These are phyloP conservation scores for Paramecium primaurelia DNA, from an alignment of 73 alveolate species.

Conservation along the genomic window DNA sequence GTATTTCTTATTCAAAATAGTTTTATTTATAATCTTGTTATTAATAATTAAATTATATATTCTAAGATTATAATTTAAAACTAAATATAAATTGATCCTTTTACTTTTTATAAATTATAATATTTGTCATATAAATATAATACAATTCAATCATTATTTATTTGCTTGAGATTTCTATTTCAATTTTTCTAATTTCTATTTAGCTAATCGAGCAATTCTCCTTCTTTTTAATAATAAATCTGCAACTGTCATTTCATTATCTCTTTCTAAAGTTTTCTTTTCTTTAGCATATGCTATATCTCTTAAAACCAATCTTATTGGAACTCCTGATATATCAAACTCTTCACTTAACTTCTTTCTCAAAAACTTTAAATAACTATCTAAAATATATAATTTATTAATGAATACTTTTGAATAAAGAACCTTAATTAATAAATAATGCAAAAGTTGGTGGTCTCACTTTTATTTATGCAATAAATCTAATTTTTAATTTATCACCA, in stretches of 20 bases:
- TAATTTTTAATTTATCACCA: conserved; percentile 71
- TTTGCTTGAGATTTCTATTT: neutral
- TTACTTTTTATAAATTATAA: neutral
- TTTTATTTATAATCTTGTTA: no score
- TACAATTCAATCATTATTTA: neutral
- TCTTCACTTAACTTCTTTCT: conserved; percentile 69
- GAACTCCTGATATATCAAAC: conserved; percentile 86
- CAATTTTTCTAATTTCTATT: neutral
- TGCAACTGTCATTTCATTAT: neutral
- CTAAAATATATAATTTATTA: neutral
- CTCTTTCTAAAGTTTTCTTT: neutral
- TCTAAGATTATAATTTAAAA: no score
- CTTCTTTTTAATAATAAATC: conserved; percentile 13
- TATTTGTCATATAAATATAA: neutral
- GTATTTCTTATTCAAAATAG: no score
- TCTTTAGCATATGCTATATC: conserved; percentile 65
- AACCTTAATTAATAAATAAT: conserved; percentile 75
- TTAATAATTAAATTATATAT: no score
- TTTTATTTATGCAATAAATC: conserved; percentile 76
- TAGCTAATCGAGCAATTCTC: neutral
- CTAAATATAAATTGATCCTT: no score
- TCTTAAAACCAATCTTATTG: conserved; percentile 77
- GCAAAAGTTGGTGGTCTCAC: conserved; percentile 90
- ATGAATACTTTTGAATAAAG: conserved; percentile 53
- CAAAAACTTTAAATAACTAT: conserved; percentile 66